Percentiles rank a stretch among this genome's conserved stretches.
These are phyloP conservation scores for Lathyrus sativus DNA, from an alignment of 306 rosid genomes.

Conservation along the genomic window DNA sequence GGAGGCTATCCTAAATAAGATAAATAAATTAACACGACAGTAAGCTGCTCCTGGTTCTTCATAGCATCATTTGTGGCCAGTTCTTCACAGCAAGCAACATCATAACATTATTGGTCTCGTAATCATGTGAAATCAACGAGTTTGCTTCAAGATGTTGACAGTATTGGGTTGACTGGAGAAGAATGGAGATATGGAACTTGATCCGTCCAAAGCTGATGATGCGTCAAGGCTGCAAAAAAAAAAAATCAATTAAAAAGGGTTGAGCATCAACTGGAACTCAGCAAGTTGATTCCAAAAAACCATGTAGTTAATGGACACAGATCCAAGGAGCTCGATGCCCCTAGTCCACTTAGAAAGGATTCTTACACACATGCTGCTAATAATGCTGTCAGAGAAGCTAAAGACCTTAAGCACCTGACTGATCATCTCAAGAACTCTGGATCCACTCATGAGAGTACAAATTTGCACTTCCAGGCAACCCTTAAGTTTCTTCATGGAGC, in stretches of 20 bases:
- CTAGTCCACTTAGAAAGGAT: constrained; percentile 89
- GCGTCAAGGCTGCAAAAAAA: constrained; percentile 55
- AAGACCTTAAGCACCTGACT: constrained; percentile 83
- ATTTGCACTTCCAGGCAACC: constrained; percentile 85
- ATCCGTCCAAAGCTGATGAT: constrained; percentile 62
- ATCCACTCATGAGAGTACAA: constrained; percentile 67
- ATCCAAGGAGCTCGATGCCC: constrained; percentile 68
- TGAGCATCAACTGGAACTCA: constrained; percentile 72
- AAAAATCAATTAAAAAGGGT: constrained; percentile 62
- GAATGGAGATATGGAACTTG: constrained; percentile 54
- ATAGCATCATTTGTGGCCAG: too few relatives aligned
- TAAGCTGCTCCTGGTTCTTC: too few relatives aligned
- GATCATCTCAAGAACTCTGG: constrained; percentile 89
- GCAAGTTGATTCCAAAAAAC: constrained; percentile 63
- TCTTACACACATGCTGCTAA: constrained; percentile 72
- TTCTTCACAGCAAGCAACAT: too few relatives aligned
- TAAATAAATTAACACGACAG: too few relatives aligned
- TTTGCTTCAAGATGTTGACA: too few relatives aligned
- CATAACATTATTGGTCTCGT: too few relatives aligned
- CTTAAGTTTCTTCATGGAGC: constrained; percentile 97
- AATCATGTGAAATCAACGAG: too few relatives aligned
- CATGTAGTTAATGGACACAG: constrained; percentile 61
- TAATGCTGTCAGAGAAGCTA: constrained; percentile 89
- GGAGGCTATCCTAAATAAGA: too few relatives aligned
- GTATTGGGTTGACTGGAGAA: too few relatives aligned